phyloP scores from a whole-genome alignment of 2,329 filamentous ascomycete species.

The Venturiaceae sp. region DNA sequence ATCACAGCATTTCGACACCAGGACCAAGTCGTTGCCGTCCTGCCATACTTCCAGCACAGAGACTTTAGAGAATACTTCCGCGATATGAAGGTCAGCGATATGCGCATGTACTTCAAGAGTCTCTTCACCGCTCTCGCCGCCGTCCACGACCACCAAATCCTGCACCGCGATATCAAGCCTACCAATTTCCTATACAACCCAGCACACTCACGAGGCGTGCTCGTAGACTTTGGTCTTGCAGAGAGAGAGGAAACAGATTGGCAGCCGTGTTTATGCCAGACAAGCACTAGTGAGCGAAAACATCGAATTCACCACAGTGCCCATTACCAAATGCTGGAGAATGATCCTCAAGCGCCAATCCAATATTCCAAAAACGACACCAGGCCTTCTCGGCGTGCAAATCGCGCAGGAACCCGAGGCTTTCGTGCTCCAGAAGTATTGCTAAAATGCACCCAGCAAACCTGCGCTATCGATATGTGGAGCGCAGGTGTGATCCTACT shows the following conservation, averaged over 20 bases:
- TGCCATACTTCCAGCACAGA: constrained; percentile 91
- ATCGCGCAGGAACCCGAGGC: constrained; percentile 86
- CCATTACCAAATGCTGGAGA: constrained; percentile 45
- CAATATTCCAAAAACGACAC: constrained; percentile 69
- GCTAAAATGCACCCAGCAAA: constrained; percentile 94
- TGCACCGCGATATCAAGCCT: constrained; percentile 94
- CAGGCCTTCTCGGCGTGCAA: constrained; percentile 78
- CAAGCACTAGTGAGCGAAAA: constrained; percentile 53
- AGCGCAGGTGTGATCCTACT: constrained; percentile 92
- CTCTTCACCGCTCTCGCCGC: constrained; percentile 77
- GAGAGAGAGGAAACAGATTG: constrained; percentile 63
- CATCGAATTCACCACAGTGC: constrained; percentile 43
- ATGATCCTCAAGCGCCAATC: constrained; percentile 20
- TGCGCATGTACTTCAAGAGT: constrained; percentile 80
- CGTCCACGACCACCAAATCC: constrained; percentile 74
- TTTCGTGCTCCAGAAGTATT: constrained; percentile 95
- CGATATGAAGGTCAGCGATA: constrained; percentile 76
- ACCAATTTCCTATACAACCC: constrained; percentile 96
- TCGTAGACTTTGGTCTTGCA: constrained; percentile 98
- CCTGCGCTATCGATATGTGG: constrained; percentile 90
- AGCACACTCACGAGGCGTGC: constrained; percentile 66
- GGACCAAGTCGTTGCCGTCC: constrained; percentile 88
- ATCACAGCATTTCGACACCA: constrained; percentile 94
- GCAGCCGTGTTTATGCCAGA: constrained; percentile 74
- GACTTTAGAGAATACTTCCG: constrained; percentile 95